Base-by-base conservation (phyloP, 345 rosid genomes). In the Sisymbrium irio region DNA sequence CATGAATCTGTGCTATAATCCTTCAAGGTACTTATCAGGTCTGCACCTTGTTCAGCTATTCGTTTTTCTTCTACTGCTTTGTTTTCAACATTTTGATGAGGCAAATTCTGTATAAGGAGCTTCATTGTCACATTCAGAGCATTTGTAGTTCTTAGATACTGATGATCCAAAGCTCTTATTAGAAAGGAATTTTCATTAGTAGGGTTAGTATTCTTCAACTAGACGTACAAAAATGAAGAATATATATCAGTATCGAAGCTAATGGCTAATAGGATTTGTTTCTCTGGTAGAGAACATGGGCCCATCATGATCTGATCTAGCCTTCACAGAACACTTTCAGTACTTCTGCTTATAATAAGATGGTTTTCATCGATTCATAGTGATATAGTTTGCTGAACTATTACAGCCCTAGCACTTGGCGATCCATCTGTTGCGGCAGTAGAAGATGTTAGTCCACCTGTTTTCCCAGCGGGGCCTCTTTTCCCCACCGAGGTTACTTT, bases 1-100 rank as follows among this genome's bases (percentile, higher is more conserved):
- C 83, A 28, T 90, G 85, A 80, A 72, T 70, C 63, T 87, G 50
- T 78, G 83, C 73, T 81, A 59, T 83, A 63, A 81, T 64, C 95
- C 96, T 86, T 84, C 96, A 85, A 89, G 97, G 97, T 91, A 94
- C 83, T 85, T 85, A 80, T 82, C 95, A 94, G 98, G 98, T 94
- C 78, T 72, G 97, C 88, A 78, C 78, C 74, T 67, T 47, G 62
- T 75, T 82, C 82, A 71, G 67, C 87, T 77, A 61, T 46, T 49
- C 30, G 11, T 62, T 45, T 39, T 8, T 62, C 27, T 47, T 17
- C 37, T 56, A 57, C 63, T 58, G 57, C 57, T 12, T 51, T 22
- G 57, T 22, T 51, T 50, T 20, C 30, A 50, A 50, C 30, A 50
- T 12, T 10, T 50, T 12, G 57, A 51, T 51, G 28, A 22, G 56